Evolutionary conservation across 208 protist species (phyloP).

Genomic region (Leishmania braziliensis): DNA sequence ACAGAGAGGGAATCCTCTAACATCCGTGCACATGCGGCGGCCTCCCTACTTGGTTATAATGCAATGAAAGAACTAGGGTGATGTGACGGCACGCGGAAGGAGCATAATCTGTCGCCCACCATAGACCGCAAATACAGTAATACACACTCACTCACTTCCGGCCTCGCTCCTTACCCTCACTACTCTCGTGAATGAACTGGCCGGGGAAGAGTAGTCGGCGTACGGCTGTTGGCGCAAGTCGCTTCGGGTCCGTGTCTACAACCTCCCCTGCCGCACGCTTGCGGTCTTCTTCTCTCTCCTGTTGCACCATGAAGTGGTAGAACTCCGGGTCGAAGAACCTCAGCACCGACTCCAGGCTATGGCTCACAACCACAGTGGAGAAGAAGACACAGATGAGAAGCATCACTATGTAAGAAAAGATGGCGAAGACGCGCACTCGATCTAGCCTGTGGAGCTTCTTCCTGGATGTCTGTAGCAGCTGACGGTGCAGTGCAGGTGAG

Average conservation of each 20-base stretch:
- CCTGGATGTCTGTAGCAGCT: constrained; percentile 38
- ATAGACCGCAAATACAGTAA: too few relatives aligned
- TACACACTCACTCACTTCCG: background rate
- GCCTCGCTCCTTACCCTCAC: background rate
- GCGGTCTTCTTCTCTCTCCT: constrained; percentile 70
- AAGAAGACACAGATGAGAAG: constrained; percentile 51
- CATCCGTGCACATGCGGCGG: background rate
- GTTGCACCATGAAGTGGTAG: constrained; percentile 73
- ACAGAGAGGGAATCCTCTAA: background rate
- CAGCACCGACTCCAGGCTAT: constrained; percentile 56
- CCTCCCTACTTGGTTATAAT: background rate
- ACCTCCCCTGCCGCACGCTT: constrained; percentile 45
- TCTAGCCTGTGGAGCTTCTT: constrained; percentile 31
- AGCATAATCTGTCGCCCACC: background rate
- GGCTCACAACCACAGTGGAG: constrained; percentile 52
- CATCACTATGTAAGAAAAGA: constrained; percentile 69
- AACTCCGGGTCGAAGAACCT: constrained; percentile 81
- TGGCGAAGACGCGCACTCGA: constrained; percentile 58
- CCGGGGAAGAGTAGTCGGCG: constrained; percentile 71
- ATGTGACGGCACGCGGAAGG: background rate
- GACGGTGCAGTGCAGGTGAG: constrained; percentile 56
- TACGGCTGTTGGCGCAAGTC: constrained; percentile 70
- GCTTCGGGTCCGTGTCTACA: constrained; percentile 79
- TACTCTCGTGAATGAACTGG: constrained; percentile 62
- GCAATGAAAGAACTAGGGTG: background rate